Base-by-base conservation (phyloP, 2,329 filamentous ascomycete genomes). In the Botrytis fragariae region DNA sequence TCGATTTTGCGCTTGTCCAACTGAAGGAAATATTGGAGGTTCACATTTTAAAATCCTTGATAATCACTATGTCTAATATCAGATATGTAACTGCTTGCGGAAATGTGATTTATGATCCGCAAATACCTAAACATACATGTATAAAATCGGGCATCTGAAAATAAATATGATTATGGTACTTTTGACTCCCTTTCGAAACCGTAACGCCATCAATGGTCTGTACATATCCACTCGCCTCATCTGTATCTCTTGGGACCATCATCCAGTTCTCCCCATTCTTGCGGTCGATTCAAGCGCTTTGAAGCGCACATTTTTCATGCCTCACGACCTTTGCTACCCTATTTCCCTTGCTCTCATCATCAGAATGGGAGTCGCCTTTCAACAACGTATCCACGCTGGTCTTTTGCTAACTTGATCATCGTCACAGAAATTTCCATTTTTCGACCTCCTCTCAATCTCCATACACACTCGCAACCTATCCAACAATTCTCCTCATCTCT, bases 401-500 rank as follows among this genome's bases (percentile, higher is more conserved):
- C 22, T 62, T 62, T n/a, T 42, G 14, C 22, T 25, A 25, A 42
- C 1, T n/a, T 8, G 20, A 1, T 18, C 14, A 62, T 39, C 60
- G 22, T 39, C 60, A 12, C 22, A 62, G 18, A 16, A n/a, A 32
- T n/a, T 8, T 22, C 48, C n/a, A 29, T 54, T 18, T 51, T 20
- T n/a, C 10, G 18, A 25, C 3, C 37, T 73, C 70, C 51, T 63
- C 54, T 78, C 77, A 35, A 65, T 42, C 25, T 6, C 37, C 18
- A 18, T 10, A 29, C 16, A 29, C 45, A 57, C 35, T 22, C 65
- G 39, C 12, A 32, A 20, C 48, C 48, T 69, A 69, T 51, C 48
- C 65, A 32, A 79, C 74, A 61, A 81, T 74, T 62, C 77, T 77
- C 76, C 77, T 82, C 82, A 84, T 85, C 78, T 89, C 87, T 70